These are phyloP conservation scores for Rhexocercosporidium sp. DNA, from an alignment of 2,329 filamentous ascomycete genomes.

Conservation along the genomic window DNA sequence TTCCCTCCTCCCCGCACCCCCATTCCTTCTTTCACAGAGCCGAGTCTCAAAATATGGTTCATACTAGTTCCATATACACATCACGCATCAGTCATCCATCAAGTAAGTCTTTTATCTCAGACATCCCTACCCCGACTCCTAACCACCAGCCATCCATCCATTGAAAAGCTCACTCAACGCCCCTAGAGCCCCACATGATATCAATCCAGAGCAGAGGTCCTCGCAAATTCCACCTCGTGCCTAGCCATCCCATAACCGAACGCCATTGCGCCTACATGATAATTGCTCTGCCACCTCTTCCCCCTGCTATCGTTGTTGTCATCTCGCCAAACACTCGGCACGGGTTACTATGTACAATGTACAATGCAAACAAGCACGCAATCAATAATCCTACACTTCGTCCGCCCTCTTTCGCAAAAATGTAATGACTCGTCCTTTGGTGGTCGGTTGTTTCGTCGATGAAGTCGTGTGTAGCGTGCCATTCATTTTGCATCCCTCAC, in stretches of 20 bases:
- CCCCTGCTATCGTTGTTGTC: not conserved
- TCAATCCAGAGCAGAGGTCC: not conserved
- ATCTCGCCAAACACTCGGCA: not conserved
- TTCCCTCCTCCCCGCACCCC: not conserved
- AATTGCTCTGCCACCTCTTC: not conserved
- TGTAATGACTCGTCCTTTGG: not conserved
- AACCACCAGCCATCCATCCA: not conserved
- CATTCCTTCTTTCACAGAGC: not conserved
- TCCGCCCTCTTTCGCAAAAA: not conserved
- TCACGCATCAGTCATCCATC: not conserved
- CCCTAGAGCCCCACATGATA: not conserved
- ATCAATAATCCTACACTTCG: conserved; percentile 6
- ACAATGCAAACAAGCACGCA: conserved; percentile 1
- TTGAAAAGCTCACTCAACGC: not conserved
- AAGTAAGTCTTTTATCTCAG: too few species aligned
- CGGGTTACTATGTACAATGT: conserved; percentile 5
- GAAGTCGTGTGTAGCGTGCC: not conserved
- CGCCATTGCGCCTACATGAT: not conserved
- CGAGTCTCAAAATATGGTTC: not conserved
- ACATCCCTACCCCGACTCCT: not conserved
- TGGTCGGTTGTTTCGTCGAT: not conserved
- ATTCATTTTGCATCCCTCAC: conserved; percentile 1
- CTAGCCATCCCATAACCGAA: not conserved
- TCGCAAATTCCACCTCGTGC: not conserved
- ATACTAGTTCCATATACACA: not conserved